phyloP scores from a whole-genome alignment of 2,329 filamentous ascomycete genomes.

The Bertia moriformis region DNA sequence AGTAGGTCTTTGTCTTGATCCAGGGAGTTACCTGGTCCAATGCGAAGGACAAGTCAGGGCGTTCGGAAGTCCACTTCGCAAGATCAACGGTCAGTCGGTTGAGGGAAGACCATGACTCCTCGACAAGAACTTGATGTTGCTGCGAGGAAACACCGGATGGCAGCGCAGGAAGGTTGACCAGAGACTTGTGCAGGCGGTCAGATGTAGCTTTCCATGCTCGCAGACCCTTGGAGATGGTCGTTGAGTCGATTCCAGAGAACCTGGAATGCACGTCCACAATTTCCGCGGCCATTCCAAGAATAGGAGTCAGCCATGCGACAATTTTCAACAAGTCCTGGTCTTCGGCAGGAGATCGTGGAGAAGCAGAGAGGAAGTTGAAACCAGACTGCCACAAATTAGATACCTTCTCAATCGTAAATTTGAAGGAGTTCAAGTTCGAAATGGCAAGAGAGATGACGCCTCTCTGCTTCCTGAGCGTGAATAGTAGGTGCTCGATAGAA shows the following conservation, averaged over 20 bases:
- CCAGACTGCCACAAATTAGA: background rate
- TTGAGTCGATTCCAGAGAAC: constrained; percentile 21
- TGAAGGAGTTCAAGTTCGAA: constrained; percentile 21
- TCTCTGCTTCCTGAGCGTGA: constrained; percentile 48
- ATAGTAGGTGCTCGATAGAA: constrained; percentile 73
- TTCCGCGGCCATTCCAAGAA: constrained; percentile 25
- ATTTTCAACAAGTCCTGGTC: constrained; percentile 8
- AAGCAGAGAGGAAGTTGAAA: background rate
- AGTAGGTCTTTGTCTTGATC: constrained; percentile 6
- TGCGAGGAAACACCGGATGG: background rate
- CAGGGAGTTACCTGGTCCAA: constrained; percentile 30
- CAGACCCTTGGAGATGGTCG: constrained; percentile 13
- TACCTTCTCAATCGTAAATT: constrained; percentile 6
- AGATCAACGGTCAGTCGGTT: constrained; percentile 14
- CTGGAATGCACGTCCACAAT: constrained; percentile 31
- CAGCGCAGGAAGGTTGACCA: background rate
- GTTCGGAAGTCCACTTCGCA: constrained; percentile 13
- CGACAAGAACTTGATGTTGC: background rate
- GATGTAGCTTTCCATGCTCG: constrained; percentile 13
- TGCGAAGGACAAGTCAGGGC: constrained; percentile 24
- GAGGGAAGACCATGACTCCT: constrained; percentile 9
- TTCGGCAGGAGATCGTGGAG: constrained; percentile 22
- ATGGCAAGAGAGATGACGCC: constrained; percentile 25
- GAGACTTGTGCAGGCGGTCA: constrained; percentile 2
- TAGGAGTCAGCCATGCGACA: constrained; percentile 26